These are phyloP conservation scores for Hansenula anomala DNA, from an alignment of 1,139 yeast species.

Conservation along the genomic window DNA sequence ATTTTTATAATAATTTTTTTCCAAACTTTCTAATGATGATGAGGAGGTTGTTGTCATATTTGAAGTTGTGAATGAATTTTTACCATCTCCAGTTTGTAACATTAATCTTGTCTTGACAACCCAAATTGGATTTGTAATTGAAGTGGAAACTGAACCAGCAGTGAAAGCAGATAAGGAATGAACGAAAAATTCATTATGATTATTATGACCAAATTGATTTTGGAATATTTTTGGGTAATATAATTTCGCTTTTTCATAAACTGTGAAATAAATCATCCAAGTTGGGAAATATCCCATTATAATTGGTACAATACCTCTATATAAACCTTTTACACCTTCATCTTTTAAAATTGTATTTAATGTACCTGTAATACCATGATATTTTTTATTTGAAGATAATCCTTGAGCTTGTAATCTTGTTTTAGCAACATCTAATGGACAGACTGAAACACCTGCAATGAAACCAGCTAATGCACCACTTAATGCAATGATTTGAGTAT, in stretches of 20 bases:
- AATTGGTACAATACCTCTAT: conserved; percentile 88
- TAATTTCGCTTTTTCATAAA: conserved; percentile 74
- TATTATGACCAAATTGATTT: conserved; percentile 24
- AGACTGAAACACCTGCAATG: conserved; percentile 82
- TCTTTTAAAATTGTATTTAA: conserved; percentile 59
- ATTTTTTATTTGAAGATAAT: conserved; percentile 27
- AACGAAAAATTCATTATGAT: conserved; percentile 43
- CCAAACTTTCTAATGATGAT: background rate
- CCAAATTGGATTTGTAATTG: conserved; percentile 96
- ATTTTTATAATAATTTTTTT: conserved; percentile 51
- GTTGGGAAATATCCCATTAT: conserved; percentile 93
- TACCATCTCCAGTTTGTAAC: conserved; percentile 67
- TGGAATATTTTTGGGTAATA: conserved; percentile 33
- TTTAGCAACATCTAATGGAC: conserved; percentile 92
- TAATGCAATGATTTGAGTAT: conserved; percentile 49
- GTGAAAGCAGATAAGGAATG: conserved; percentile 81
- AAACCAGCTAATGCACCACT: conserved; percentile 94
- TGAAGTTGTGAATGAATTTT: conserved; percentile 19
- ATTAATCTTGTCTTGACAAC: conserved; percentile 91
- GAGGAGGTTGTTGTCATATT: conserved; percentile 16
- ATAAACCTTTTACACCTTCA: conserved; percentile 81
- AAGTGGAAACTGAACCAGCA: conserved; percentile 85
- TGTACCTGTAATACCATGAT: conserved; percentile 58
- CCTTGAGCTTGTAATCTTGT: conserved; percentile 96
- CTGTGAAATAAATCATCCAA: conserved; percentile 93